Base-by-base conservation (phyloP, 768 basidiomycete genomes). In the Leccinum imitatum region DNA sequence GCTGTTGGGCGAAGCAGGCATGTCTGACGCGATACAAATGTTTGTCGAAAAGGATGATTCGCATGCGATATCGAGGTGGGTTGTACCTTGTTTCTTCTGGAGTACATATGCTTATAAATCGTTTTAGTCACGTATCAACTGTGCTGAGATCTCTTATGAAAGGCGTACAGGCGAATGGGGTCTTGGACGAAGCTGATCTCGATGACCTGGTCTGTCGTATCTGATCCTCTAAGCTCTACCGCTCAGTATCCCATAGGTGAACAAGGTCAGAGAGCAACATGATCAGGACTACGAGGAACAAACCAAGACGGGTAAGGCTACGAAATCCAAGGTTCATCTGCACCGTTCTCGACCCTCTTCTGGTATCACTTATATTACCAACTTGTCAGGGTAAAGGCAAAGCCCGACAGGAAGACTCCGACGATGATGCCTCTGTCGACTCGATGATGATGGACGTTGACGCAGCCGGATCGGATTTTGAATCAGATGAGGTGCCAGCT, bases 1-100 rank as follows among this genome's bases (percentile, higher is more conserved):
- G 77, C 76, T 98, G 54, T 77, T 98, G 17, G 92, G 90, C 1
- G 95, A 97, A 76, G 80, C 81, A 46, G 94, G 90, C 25, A 91
- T 99, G 90, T 89, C 87, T 44, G 91, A 95, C 71, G 97, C 97
- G 6, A 95, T 99, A 55, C 88, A 92, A 78, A 82, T 88, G 74
- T 98, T 91, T 75, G 95, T 99, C 60, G 95, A 98, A 73, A 99
- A 99, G 80, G 96, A 98, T 69, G 95, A 97, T 73, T 87, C 85
- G 30, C 91, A 95, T 77, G 93, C 96, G 9, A 96, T 99, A 69
- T 84, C 87, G 64, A 83, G 79, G 94, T 95, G 64, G 64, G 90
- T 83, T 4, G 14, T n/a, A 35, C 6, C 17, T 33, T 3, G 23
- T 35, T n/a, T 19, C 54, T 31, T 46, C 6, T 46, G 41, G 31